phyloP scores from a whole-genome alignment of 164 flowering plant species.

The Vitis labrusca region DNA sequence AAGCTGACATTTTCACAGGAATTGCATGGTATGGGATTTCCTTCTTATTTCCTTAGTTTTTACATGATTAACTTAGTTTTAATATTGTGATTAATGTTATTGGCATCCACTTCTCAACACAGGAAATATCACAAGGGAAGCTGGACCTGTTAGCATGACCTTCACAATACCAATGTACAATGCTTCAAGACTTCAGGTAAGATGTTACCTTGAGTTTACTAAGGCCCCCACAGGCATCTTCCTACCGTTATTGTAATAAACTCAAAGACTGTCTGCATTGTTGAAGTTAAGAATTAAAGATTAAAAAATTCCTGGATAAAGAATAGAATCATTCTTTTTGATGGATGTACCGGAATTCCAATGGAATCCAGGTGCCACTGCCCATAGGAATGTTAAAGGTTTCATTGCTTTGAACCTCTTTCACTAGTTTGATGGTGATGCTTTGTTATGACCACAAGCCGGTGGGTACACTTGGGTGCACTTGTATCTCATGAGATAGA shows the following conservation, averaged over 20 bases:
- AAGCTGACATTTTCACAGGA: constrained; percentile 20
- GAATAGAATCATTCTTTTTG: too few species aligned
- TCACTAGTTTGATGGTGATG: background rate
- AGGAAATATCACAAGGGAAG: constrained; percentile 68
- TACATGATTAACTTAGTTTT: background rate
- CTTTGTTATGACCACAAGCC: background rate
- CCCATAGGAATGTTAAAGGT: too few species aligned
- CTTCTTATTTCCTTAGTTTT: background rate
- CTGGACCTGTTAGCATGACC: constrained; percentile 75
- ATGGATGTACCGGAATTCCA: too few species aligned
- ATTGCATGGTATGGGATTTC: constrained; percentile 12
- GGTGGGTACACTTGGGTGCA: too few species aligned
- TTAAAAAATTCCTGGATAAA: too few species aligned
- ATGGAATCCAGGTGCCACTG: too few species aligned
- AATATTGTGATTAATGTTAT: background rate
- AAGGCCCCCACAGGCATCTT: too few species aligned
- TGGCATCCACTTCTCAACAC: background rate
- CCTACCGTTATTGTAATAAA: too few species aligned
- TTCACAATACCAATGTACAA: constrained; percentile 76
- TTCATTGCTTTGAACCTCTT: background rate
- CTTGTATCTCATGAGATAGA: too few species aligned
- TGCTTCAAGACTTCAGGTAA: constrained; percentile 72
- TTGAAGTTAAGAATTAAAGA: too few species aligned
- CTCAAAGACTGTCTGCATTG: too few species aligned
- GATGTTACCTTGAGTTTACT: background rate